Base-by-base conservation (phyloP, 2,329 filamentous ascomycete species). In the Alternaria tenuissima region DNA sequence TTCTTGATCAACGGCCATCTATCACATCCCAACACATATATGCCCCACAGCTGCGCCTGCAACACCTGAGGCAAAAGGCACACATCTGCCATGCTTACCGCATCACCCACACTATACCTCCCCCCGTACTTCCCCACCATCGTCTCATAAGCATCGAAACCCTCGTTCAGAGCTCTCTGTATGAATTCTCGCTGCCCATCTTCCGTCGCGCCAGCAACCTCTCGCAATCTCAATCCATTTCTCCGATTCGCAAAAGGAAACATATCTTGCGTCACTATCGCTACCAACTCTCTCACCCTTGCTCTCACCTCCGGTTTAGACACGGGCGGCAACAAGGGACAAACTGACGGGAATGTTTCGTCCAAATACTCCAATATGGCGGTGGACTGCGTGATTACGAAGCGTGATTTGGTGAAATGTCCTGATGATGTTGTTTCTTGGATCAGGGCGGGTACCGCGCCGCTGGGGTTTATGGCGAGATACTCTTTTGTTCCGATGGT, bases 201-300 rank as follows among this genome's bases (percentile, higher is more conserved):
- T 9, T 52, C 38, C 46, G 56, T 52, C 5, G 51, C 55, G 83
- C 81, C 1, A 22, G 30, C 41, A 80, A 81, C 1, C 75, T 78
- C 0, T 81, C 82, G 0, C 3, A 89, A 78, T 0, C 81, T 79
- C 47, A 82, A 81, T 65, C 87, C 79, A 38, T 88, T 82, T 8
- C 82, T 79, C 18, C 86, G 72, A 65, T 89, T 89, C 1, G 87
- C 88, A 1, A 87, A 81, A 6, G 88, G 87, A 73, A 89, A 88
- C 5, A 84, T 80, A 62, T 90, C 88, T 28, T 80, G 79, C 6
- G 81, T 81, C 28, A 89, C 76, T n/a, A 89, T 85, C 52, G 78
- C 70, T 4, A 83, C 81, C 8, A 90, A 76, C 4, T 83, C 81
- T 16, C 87, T 83, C 0, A 87, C 85, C 3, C 76, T 70, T 0